Percentiles rank a stretch among this genome's conserved stretches.
Evolutionary conservation across 805 yeast genomes (phyloP).

Genomic region (Priceomyces haplophilus): DNA sequence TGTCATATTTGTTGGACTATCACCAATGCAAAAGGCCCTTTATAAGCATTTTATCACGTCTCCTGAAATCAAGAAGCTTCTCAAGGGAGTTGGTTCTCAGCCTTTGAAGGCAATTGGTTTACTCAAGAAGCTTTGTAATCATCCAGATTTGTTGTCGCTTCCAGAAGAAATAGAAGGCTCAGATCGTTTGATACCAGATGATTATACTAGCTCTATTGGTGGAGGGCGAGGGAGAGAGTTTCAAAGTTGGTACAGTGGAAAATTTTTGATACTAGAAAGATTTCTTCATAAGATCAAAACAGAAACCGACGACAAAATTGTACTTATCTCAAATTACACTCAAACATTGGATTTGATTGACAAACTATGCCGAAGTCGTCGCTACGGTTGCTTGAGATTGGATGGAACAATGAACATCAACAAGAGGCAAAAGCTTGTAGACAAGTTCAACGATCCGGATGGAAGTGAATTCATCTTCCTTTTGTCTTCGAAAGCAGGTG

Average conservation of each 20-base stretch:
- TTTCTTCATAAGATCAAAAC: conserved; percentile 71
- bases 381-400: conserved; percentile 75
- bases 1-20: conserved; percentile 84
- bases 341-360: conserved; percentile 91
- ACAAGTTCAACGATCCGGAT: conserved; percentile 85
- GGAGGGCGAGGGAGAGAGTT: conserved; percentile 65
- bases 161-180: conserved; percentile 77
- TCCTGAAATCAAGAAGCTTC: conserved; percentile 65
- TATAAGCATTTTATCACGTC: conserved; percentile 76
- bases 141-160: conserved; percentile 79
- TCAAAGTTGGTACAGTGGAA: conserved; percentile 82
- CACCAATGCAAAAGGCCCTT: conserved; percentile 69
- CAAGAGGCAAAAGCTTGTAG: conserved; percentile 91
- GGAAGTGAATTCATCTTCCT: conserved; percentile 84
- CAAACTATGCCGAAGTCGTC: conserved; percentile 68
- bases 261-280: conserved; percentile 78
- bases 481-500: conserved; percentile 95
- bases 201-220: conserved; percentile 49
- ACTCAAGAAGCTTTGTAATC: conserved; percentile 88
- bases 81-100: conserved; percentile 71
- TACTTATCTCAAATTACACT: conserved; percentile 89
- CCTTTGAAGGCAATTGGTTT: conserved; percentile 88
- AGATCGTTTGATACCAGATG: conserved; percentile 66
- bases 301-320: conserved; percentile 93
- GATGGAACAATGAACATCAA: conserved; percentile 93